phyloP scores from a whole-genome alignment of 148 eudicot species.

The Agrostemma githago region DNA sequence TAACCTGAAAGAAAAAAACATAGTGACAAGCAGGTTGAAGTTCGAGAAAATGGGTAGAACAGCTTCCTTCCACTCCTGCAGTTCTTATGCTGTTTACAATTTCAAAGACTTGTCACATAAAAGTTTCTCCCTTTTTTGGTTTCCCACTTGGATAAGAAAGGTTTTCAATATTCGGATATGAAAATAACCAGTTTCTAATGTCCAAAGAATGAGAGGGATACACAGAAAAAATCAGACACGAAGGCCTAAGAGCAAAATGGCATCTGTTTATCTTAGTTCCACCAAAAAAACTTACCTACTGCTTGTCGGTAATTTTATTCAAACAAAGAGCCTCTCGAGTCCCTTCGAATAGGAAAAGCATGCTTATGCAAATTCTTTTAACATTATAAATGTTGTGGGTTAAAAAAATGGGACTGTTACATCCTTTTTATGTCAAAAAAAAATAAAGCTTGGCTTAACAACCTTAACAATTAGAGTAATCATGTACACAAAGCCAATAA shows the following conservation, averaged over 20 bases:
- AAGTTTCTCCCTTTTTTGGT: neutral
- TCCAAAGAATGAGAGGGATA: neutral
- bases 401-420: neutral
- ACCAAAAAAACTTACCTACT: neutral
- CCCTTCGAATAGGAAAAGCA: too few species aligned
- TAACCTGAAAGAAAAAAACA: constrained; percentile 48
- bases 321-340: too few species aligned
- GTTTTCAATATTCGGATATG: neutral
- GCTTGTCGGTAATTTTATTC: neutral
- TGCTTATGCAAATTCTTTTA: neutral
- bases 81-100: neutral
- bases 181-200: too few species aligned
- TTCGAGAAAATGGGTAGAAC: neutral
- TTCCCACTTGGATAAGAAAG: neutral
- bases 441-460: neutral
- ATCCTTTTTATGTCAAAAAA: neutral
- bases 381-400: neutral
- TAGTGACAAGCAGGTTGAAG: neutral
- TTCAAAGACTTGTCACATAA: neutral
- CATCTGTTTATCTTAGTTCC: neutral
- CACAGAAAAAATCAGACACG: neutral
- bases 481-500: neutral
- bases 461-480: neutral
- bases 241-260: neutral
- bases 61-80: neutral